Conservation (phyloP, 768 basidiomycete species). For the Grammothele lineata region DNA sequence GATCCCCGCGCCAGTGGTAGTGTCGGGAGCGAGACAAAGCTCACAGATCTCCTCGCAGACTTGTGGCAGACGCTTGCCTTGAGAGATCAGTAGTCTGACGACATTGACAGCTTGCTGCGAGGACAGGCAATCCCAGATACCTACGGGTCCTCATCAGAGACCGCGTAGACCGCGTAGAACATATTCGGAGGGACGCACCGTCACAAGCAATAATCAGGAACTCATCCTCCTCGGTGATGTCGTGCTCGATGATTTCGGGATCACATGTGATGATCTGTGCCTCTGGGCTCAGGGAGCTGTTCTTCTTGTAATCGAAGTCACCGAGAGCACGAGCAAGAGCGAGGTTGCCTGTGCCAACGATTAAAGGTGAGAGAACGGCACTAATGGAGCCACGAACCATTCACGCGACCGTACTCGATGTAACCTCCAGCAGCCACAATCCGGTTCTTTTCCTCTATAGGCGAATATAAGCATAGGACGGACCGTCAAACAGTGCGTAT, state of each 20-base stretch:
- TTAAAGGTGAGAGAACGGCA: background rate
- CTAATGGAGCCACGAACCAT: slow-evolving; percentile 50
- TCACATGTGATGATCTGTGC: slow-evolving; percentile 93
- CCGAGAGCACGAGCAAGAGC: slow-evolving; percentile 93
- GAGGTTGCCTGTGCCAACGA: slow-evolving; percentile 68
- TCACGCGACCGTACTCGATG: slow-evolving; percentile 94
- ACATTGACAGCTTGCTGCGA: slow-evolving; percentile 93
- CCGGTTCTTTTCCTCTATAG: slow-evolving; percentile 73
- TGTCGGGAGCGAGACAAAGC: slow-evolving; percentile 91
- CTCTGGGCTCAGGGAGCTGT: slow-evolving; percentile 73
- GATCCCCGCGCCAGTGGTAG: slow-evolving; percentile 84
- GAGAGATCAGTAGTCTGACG: slow-evolving; percentile 74
- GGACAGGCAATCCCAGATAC: slow-evolving; percentile 96
- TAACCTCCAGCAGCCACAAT: slow-evolving; percentile 92
- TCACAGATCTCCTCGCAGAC: slow-evolving; percentile 90
- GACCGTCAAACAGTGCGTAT: slow-evolving; percentile 2
- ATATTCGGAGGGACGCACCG: slow-evolving; percentile 54
- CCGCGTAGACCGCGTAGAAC: too few relatives aligned
- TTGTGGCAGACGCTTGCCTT: slow-evolving; percentile 74
- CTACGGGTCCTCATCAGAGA: too few relatives aligned
- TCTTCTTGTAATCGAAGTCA: slow-evolving; percentile 99
- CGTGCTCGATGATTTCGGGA: slow-evolving; percentile 84
- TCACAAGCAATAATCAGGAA: slow-evolving; percentile 97
- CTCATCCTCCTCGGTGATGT: slow-evolving; percentile 86
- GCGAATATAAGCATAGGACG: slow-evolving; percentile 6